Percentiles rank a stretch among this genome's conserved stretches.
Conservation (phyloP, 306 rosid genomes). For the Crotalaria pallida region DNA sequence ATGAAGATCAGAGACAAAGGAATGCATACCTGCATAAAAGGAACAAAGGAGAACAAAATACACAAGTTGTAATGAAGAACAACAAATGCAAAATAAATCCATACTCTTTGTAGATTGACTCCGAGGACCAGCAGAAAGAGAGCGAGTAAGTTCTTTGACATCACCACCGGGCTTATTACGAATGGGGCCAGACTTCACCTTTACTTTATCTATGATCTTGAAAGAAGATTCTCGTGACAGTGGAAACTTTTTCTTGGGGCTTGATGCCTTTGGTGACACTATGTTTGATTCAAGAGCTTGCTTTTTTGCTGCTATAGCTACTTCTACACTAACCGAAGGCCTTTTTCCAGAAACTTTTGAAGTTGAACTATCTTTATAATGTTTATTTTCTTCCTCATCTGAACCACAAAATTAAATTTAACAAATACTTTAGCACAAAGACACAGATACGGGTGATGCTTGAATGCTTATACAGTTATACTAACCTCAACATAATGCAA, state of each 20-base stretch:
- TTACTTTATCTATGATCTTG: constrained; percentile 60
- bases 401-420: constrained; percentile 22
- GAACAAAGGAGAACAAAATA: neutral
- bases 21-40: neutral
- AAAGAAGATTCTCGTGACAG: constrained; percentile 60
- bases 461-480: neutral
- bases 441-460: neutral
- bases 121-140: constrained; percentile 40
- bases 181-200: constrained; percentile 37
- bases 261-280: constrained; percentile 66
- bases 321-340: constrained; percentile 47
- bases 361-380: constrained; percentile 33
- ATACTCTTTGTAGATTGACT: constrained; percentile 48
- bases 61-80: neutral
- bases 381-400: constrained; percentile 38
- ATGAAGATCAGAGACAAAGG: constrained; percentile 13
- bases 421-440: constrained; percentile 18
- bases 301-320: constrained; percentile 50
- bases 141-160: constrained; percentile 34
- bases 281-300: constrained; percentile 55
- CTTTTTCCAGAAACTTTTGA: constrained; percentile 58
- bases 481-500: constrained; percentile 25
- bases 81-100: constrained; percentile 8
- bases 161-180: constrained; percentile 34
- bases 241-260: constrained; percentile 46